Evolutionary conservation across 2,329 filamentous ascomycete genomes (phyloP).

Genomic region (Aspergillus bombycis): DNA sequence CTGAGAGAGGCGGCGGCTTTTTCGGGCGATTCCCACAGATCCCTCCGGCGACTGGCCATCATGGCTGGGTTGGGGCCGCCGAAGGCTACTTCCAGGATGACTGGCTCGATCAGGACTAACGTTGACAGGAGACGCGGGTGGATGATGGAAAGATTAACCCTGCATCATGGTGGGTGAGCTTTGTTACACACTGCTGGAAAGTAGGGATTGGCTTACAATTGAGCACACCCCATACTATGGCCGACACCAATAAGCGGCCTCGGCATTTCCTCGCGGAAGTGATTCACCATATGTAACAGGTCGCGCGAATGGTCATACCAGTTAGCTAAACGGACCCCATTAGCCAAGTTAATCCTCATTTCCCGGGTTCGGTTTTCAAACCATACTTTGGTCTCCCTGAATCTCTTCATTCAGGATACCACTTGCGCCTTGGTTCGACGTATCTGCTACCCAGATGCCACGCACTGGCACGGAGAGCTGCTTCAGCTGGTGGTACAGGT

Average conservation of each 20-base stretch:
- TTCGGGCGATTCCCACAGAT: conserved; percentile 14
- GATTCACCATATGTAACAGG: conserved; percentile 60
- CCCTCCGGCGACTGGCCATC: conserved; percentile 9
- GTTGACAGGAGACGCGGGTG: conserved; percentile 76
- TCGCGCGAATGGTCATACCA: conserved; percentile 82
- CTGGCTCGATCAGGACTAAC: conserved; percentile 71
- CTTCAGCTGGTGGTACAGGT: conserved; percentile 62
- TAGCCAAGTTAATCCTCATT: background rate
- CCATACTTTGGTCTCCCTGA: conserved; percentile 67
- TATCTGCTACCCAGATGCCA: conserved; percentile 80
- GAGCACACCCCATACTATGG: conserved; percentile 80
- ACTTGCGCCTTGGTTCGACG: conserved; percentile 75
- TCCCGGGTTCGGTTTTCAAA: no score
- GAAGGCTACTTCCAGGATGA: conserved; percentile 21
- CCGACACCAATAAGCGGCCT: conserved; percentile 73
- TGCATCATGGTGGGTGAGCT: background rate
- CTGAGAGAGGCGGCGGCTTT: background rate
- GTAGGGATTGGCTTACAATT: conserved; percentile 46
- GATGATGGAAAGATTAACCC: conserved; percentile 65
- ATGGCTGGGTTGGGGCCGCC: conserved; percentile 11
- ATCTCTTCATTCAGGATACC: conserved; percentile 70
- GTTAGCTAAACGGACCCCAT: conserved; percentile 50
- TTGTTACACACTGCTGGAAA: no score
- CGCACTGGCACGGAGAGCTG: conserved; percentile 65
- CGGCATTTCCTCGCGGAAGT: conserved; percentile 33